Percentiles rank a stretch among this genome's conserved stretches.
phyloP scores from a whole-genome alignment of 192 early-diverging fungal genomes.

The Thamnidium elegans region DNA sequence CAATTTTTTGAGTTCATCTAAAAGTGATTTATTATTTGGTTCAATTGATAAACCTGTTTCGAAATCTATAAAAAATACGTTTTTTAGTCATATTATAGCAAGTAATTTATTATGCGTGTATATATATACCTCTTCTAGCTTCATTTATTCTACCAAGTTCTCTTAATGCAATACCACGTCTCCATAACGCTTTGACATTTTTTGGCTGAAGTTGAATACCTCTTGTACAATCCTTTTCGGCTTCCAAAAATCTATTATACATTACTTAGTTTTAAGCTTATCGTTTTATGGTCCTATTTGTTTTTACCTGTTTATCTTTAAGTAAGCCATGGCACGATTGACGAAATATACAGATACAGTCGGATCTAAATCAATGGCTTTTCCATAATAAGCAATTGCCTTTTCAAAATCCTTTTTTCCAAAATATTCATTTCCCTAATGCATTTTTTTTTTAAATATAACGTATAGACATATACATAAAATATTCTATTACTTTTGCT shows the following conservation, averaged over 20 bases:
- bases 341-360: constrained; percentile 56
- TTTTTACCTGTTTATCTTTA: constrained; percentile 67
- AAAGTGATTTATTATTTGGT: constrained; percentile 61
- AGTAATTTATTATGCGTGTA: not conserved
- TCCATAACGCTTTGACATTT: constrained; percentile 78
- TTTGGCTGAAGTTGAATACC: constrained; percentile 60
- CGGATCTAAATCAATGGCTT: constrained; percentile 60
- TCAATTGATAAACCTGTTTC: constrained; percentile 62
- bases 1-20: constrained; percentile 51
- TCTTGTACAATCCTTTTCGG: constrained; percentile 64
- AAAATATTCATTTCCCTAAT: constrained; percentile 61
- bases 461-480: not conserved
- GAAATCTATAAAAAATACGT: constrained; percentile 51
- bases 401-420: constrained; percentile 50
- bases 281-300: not conserved
- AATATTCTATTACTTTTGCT: constrained; percentile 17
- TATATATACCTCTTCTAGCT: constrained; percentile 44
- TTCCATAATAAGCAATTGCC: constrained; percentile 64
- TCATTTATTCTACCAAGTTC: constrained; percentile 50
- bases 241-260: constrained; percentile 50
- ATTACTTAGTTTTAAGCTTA: not conserved
- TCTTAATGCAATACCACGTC: constrained; percentile 64
- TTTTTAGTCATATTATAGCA: not conserved
- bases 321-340: constrained; percentile 80
- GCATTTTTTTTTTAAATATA: not conserved